Evolutionary conservation across 192 early-diverging fungal species (phyloP).

Genomic region (Linnemannia exigua): DNA sequence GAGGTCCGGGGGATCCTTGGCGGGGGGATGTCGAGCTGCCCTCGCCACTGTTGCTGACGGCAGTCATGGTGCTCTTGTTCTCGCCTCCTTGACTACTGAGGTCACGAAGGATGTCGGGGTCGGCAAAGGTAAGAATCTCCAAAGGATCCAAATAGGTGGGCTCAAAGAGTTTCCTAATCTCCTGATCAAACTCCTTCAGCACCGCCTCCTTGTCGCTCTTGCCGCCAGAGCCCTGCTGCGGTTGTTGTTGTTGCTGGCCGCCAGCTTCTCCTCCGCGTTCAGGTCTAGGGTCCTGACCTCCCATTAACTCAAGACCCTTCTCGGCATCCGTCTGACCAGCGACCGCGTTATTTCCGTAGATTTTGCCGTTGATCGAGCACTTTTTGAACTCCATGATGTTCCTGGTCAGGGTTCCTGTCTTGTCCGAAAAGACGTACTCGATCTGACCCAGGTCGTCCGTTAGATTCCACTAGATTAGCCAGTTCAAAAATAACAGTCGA

Average conservation of each 20-base stretch:
- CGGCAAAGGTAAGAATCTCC: conserved; percentile 85
- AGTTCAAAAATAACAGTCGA: neutral
- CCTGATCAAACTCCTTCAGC: conserved; percentile 66
- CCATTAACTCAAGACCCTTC: conserved; percentile 68
- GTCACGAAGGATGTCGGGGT: conserved; percentile 82
- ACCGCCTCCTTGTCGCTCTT: conserved; percentile 56
- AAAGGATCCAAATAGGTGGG: conserved; percentile 72
- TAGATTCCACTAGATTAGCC: conserved; percentile 85
- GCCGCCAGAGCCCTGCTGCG: conserved; percentile 39
- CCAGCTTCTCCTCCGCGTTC: conserved; percentile 34
- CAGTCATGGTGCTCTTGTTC: conserved; percentile 17
- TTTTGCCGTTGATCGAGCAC: conserved; percentile 87
- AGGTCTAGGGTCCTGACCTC: conserved; percentile 47
- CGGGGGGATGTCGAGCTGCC: conserved; percentile 17
- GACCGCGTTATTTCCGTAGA: conserved; percentile 86
- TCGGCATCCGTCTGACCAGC: conserved; percentile 77
- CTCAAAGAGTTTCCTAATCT: conserved; percentile 76
- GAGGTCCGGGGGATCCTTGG: neutral
- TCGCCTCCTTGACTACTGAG: conserved; percentile 64
- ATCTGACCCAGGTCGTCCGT: conserved; percentile 97
- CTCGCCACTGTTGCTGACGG: conserved; percentile 16
- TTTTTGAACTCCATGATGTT: conserved; percentile 98
- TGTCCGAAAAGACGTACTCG: conserved; percentile 97
- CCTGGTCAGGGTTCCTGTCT: conserved; percentile 96
- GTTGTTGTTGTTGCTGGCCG: conserved; percentile 36